Evolutionary conservation across 192 early-diverging fungal genomes (phyloP), one percentile per base, ranked within the genome.

Genomic region (Mortierella hygrophila): DNA sequence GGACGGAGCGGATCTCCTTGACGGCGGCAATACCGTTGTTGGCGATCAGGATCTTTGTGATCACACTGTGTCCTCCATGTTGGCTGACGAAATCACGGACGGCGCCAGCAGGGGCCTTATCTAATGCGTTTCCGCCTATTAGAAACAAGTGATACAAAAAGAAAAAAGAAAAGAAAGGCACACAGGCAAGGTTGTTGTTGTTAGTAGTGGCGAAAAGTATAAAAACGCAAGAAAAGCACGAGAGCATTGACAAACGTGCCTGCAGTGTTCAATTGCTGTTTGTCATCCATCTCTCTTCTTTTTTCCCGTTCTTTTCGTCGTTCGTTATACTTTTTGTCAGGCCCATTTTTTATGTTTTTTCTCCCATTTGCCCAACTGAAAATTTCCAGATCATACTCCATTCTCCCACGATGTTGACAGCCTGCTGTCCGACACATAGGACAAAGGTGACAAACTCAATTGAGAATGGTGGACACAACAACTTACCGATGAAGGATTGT

Each of bases 1-100:
- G 95, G 54, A 99, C 95, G 4, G 97, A 98, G 54, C 98, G 94
- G 81, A 99, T 99, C 92, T 97, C 97, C 88, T 99, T 99, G 81
- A 99, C 97, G 60, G 98, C 98, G 1, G 98, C 98, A 89, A 99
- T 99, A 78, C 98, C 98, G 92, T 99, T 99, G 93, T 99, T 99
- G 80, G 98, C 98, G 88, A 99, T 98, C 57, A 99, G 92, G 41
- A 99, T 95, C 83, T 97, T 97, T 46, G 95, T 96, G 82, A 99
- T 99, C 44, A 97, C 94, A 65, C 95, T 96, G 89, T 96, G 95
- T 38, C 96, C 96, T 74, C 92, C 92, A 82, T 94, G 87, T 76
- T 93, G 92, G 89, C 92, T 89, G 70, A 96, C 95, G 89, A 95
- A 96, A 69, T 96, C 94, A 70, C 93, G 91, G 35, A 96, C 94